Conservation (phyloP, 352 stramenopile genomes). For the Heterotrichella gracilis region DNA sequence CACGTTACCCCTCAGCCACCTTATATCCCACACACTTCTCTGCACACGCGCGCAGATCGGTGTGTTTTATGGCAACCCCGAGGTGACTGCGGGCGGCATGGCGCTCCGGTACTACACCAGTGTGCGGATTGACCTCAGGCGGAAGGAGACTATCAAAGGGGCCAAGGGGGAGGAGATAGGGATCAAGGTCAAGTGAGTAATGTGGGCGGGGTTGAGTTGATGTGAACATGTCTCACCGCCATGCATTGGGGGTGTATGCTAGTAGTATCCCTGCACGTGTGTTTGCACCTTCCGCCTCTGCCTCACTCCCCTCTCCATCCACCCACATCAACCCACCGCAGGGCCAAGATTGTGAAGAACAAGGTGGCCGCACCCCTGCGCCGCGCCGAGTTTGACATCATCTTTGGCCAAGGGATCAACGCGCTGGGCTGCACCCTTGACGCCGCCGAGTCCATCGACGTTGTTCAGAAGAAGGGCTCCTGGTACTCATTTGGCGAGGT, state of each 20-base stretch:
- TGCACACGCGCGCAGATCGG: no score
- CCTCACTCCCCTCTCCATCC: no score
- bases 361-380: slow-evolving; percentile 85
- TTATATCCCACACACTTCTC: no score
- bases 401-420: slow-evolving; percentile 76
- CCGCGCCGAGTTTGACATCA: slow-evolving; percentile 70
- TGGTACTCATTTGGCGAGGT: slow-evolving; percentile 20
- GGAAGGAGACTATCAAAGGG: slow-evolving; percentile 56
- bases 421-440: slow-evolving; percentile 33
- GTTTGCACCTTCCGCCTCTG: no score
- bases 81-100: slow-evolving; percentile 66
- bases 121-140: slow-evolving; percentile 65
- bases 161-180: slow-evolving; percentile 41
- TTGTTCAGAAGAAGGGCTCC: slow-evolving; percentile 17
- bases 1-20: no score
- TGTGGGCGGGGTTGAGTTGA: no score
- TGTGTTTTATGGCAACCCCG: slow-evolving; percentile 75
- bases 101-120: slow-evolving; percentile 45
- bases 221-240: no score
- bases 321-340: no score
- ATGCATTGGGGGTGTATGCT: no score
- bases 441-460: slow-evolving; percentile 16
- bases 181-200: slow-evolving; percentile 81
- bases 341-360: slow-evolving; percentile 94
- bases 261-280: no score